A percentile compares a stretch with the other conserved stretches of the same genome.
Evolutionary conservation across 768 basidiomycete species (phyloP).

Genomic region (Antrodiella citrinella): DNA sequence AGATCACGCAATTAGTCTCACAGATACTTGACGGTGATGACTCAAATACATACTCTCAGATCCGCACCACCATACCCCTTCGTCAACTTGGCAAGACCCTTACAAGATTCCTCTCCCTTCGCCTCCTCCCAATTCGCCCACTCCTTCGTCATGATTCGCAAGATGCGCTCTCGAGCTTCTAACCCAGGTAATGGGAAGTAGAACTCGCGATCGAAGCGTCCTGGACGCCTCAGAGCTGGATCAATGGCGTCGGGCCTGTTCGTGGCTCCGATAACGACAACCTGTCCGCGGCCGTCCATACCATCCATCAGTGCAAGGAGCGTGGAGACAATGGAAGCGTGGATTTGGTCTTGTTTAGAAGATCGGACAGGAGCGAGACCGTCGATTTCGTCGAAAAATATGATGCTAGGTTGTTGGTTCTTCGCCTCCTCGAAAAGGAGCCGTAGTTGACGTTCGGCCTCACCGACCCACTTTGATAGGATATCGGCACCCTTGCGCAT

Average conservation of each 20-base stretch:
- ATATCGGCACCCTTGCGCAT: constrained; percentile 99
- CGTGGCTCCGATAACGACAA: constrained; percentile 96
- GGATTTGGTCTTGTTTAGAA: constrained; percentile 98
- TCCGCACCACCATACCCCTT: constrained; percentile 99
- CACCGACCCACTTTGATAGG: constrained; percentile 98
- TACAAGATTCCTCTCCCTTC: constrained; percentile 38
- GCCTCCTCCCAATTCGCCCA: constrained; percentile 79
- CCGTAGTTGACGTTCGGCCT: constrained; percentile 93
- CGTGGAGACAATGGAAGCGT: constrained; percentile 95
- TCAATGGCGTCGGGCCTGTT: constrained; percentile 98
- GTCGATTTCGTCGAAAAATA: constrained; percentile 99
- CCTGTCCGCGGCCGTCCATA: constrained; percentile 97
- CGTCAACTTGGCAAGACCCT: constrained; percentile 78
- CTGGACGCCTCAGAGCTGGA: constrained; percentile 88
- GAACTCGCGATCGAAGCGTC: constrained; percentile 95
- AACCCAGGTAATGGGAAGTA: constrained; percentile 89
- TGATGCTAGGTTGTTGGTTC: constrained; percentile 89
- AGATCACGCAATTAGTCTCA: not conserved
- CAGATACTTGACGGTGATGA: constrained; percentile 1
- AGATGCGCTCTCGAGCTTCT: constrained; percentile 80
- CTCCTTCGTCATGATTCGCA: constrained; percentile 81
- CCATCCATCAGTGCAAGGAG: constrained; percentile 97
- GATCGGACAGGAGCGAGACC: constrained; percentile 96
- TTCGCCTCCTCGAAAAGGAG: constrained; percentile 94
- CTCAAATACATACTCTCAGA: constrained; percentile 57